Evolutionary conservation across 345 rosid species (phyloP), one percentile per base, ranked within the genome.

Genomic region (Eucalyptus cladocalyx): DNA sequence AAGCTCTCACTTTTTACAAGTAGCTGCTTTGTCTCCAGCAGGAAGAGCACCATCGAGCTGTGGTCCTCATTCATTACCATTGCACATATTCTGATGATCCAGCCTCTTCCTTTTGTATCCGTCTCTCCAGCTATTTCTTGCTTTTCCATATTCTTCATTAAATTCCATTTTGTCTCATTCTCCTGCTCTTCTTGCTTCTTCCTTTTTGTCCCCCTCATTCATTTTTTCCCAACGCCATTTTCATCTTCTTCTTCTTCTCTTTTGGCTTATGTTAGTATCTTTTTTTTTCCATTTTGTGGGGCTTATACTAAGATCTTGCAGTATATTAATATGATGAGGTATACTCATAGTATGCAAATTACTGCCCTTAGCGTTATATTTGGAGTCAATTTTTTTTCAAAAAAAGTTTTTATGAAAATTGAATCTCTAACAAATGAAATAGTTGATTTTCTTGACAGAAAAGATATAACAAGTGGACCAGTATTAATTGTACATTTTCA

Each of bases 161-260:
- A 54, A 67, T 60, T 42, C 91, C 80, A 87, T 56, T 80, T 87
- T 91, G 92, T 93, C 93, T 65, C 88, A 18, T 87, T 80, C 53
- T 26, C 83, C 88, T 43, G 42, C 83, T 62, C 11, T 58, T 16
- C 43, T 43, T 18, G 12, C 23, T 15, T 34, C 45, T 60, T 88
- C 80, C 87, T 50, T 49, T 34, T 23, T 83, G 42, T 67, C 53
- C 76, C 49, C 32, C 15, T 54, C 12, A 86, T 42, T 32, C 34
- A 5, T 69, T 72, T 72, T 72, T 37, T 6, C 30, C 62, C 45
- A 72, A 37, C 81, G 6, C 45, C 81, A 10, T 72, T 9, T 72
- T 37, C 40, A 32, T 65, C 72, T 67, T 67, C 32, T 28, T 60
- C 34, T 26, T 60, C 4, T 5, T 28, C 7, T 14, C 3, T 30